phyloP scores from a whole-genome alignment of 768 basidiomycete species.

The Agrocybe chaxingu region DNA sequence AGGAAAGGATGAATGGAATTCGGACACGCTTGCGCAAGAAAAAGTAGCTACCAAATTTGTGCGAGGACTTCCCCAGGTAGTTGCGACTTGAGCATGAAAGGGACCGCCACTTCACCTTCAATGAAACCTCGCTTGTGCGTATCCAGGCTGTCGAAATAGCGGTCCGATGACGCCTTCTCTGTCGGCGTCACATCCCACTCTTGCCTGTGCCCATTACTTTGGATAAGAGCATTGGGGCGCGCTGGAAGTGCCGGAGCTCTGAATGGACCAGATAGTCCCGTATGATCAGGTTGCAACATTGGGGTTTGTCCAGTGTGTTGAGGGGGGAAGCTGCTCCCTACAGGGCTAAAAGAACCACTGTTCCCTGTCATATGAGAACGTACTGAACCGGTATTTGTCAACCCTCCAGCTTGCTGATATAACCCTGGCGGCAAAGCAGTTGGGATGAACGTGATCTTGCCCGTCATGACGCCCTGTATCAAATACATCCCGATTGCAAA shows the following conservation, averaged over 20 bases:
- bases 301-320: conserved; percentile 65
- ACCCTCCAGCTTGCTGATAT: conserved; percentile 76
- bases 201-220: conserved; percentile 22
- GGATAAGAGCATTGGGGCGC: conserved; percentile 26
- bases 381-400: conserved; percentile 29
- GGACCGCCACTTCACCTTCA: conserved; percentile 92
- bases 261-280: conserved; percentile 31
- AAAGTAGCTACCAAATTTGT: conserved; percentile 72
- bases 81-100: conserved; percentile 91
- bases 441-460: conserved; percentile 69
- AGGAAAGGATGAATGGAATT: conserved; percentile 1
- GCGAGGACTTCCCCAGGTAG: conserved; percentile 83
- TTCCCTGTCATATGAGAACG: conserved; percentile 58
- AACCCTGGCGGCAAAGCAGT: conserved; percentile 73
- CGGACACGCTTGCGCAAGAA: neutral
- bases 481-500: conserved; percentile 97
- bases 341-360: conserved; percentile 61
- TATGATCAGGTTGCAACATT: conserved; percentile 48
- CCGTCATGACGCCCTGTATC: conserved; percentile 90
- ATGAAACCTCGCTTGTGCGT: conserved; percentile 70
- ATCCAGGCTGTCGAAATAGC: conserved; percentile 83
- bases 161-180: conserved; percentile 78
- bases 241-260: conserved; percentile 36
- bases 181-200: conserved; percentile 81
- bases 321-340: conserved; percentile 42